A percentile compares a stretch with the other conserved stretches of the same genome.
These are phyloP conservation scores for Euryodendron excelsum DNA, from an alignment of 148 eudicot genomes.

Conservation along the genomic window DNA sequence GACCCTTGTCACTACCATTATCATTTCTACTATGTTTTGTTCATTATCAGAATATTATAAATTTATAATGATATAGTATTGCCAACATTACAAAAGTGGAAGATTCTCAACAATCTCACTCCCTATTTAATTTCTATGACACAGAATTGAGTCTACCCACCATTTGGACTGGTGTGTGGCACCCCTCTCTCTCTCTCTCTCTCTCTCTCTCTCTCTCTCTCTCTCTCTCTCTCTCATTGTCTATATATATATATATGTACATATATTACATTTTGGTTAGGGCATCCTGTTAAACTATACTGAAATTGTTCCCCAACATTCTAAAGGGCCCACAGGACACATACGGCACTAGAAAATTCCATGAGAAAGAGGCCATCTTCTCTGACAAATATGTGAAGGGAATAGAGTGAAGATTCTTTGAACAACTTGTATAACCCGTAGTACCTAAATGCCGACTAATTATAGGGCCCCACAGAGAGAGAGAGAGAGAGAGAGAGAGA, in stretches of 20 bases:
- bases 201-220: background rate
- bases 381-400: background rate
- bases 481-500: no score
- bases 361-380: background rate
- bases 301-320: slow-evolving; percentile 4
- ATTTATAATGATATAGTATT: background rate
- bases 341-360: slow-evolving; percentile 12
- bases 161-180: background rate
- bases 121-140: background rate
- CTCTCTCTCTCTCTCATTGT: background rate
- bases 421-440: background rate
- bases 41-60: background rate
- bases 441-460: background rate
- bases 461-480: background rate
- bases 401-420: slow-evolving; percentile 13
- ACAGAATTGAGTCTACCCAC: background rate
- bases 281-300: background rate
- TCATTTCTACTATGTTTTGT: background rate
- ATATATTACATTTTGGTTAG: background rate
- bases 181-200: background rate
- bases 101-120: slow-evolving; percentile 1
- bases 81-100: background rate
- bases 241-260: no score
- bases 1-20: background rate
- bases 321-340: background rate